These are phyloP conservation scores for Escovopsis sp. DNA, from an alignment of 2,329 filamentous ascomycete genomes.

Conservation along the genomic window DNA sequence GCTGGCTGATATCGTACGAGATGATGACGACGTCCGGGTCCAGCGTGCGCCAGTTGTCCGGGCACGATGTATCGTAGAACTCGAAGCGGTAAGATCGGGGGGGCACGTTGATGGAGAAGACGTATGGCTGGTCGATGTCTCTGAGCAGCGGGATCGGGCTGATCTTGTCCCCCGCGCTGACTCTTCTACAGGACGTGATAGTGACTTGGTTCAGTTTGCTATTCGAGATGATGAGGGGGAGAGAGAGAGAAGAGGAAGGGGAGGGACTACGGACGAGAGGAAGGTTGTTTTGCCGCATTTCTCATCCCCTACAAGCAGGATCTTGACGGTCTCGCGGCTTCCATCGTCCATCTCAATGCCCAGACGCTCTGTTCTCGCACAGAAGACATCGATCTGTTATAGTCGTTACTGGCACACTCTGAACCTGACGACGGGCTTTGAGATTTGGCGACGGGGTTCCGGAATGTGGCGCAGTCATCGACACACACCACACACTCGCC, in stretches of 20 bases:
- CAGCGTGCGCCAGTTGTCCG: constrained; percentile 43
- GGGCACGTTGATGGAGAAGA: constrained; percentile 36
- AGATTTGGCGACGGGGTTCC: no score
- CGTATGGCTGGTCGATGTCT: constrained; percentile 45
- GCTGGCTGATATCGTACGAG: constrained; percentile 47
- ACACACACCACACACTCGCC: no score
- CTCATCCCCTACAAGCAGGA: constrained; percentile 44
- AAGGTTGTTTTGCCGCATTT: constrained; percentile 47
- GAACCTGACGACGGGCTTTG: no score
- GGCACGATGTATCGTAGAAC: constrained; percentile 44
- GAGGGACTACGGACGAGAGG: constrained; percentile 35
- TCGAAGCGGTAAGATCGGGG: constrained; percentile 34
- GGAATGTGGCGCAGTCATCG: no score
- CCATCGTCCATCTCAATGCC: constrained; percentile 28
- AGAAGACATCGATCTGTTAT: no score
- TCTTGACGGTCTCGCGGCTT: constrained; percentile 24
- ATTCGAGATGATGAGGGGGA: background rate
- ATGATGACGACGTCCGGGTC: constrained; percentile 43
- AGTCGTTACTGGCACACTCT: no score
- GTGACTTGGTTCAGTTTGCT: no score
- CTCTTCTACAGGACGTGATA: constrained; percentile 25
- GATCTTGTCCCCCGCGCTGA: constrained; percentile 31
- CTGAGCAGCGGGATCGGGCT: constrained; percentile 34
- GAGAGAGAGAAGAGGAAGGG: background rate
- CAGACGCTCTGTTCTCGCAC: no score